A percentile compares a stretch with the other conserved stretches of the same genome.
These are phyloP conservation scores for Immersiporthe knoxdaviesiana DNA, from an alignment of 2,329 filamentous ascomycete genomes.

Conservation along the genomic window DNA sequence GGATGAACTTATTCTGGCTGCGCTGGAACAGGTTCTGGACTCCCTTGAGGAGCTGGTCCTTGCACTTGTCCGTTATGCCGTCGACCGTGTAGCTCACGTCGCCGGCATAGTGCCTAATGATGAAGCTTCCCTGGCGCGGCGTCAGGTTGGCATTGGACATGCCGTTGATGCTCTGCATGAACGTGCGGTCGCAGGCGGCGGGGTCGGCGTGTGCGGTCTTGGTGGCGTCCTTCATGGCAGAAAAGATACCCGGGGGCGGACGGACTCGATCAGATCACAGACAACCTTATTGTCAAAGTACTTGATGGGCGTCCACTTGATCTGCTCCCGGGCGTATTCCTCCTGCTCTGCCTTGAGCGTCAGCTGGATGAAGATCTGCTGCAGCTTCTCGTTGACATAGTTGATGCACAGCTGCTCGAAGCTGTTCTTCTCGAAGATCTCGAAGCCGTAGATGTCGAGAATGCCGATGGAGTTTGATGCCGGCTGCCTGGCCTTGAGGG, in stretches of 20 bases:
- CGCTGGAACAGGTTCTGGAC: constrained; percentile 83
- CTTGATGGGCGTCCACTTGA: constrained; percentile 98
- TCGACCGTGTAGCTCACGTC: constrained; percentile 94
- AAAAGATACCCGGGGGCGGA: constrained; percentile 91
- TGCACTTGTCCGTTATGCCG: constrained; percentile 99
- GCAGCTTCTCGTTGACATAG: constrained; percentile 98
- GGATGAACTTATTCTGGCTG: constrained; percentile 84
- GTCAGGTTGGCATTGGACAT: constrained; percentile 91
- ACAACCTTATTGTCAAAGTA: constrained; percentile 99
- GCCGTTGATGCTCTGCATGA: constrained; percentile 89
- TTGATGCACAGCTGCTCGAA: constrained; percentile 99
- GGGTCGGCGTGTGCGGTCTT: constrained; percentile 98
- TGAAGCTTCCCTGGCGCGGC: constrained; percentile 91
- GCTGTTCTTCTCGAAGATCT: constrained; percentile 99
- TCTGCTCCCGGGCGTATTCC: constrained; percentile 93
- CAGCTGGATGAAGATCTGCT: constrained; percentile 98
- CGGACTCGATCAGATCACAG: constrained; percentile 93
- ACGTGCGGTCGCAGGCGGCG: constrained; percentile 90
- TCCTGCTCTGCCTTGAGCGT: constrained; percentile 97
- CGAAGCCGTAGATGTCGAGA: constrained; percentile 97
- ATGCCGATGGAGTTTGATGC: constrained; percentile 90
- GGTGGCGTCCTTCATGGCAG: constrained; percentile 94
- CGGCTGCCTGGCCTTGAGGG: constrained; percentile 75
- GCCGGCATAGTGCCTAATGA: constrained; percentile 98
- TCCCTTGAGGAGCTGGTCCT: constrained; percentile 95